Percentiles rank a stretch among this genome's conserved stretches.
Conservation (phyloP, 257 asterid species). For the Linaria vulgaris region DNA sequence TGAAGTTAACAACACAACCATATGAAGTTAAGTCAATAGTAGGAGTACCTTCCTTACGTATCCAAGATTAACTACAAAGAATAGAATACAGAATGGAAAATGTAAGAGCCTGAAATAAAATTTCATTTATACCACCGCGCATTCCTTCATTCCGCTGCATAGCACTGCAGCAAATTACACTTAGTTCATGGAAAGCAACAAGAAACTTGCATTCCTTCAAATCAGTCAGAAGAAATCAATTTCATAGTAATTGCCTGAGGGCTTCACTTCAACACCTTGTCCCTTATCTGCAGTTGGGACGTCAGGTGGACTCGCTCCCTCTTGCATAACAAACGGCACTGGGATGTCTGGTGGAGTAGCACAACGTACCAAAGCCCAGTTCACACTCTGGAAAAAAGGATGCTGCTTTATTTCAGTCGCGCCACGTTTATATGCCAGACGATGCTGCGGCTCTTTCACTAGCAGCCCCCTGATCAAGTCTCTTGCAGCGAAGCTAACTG, state of each 20-base stretch:
- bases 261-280: conserved; percentile 55
- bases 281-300: conserved; percentile 24
- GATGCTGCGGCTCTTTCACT: conserved; percentile 62
- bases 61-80: too few species aligned
- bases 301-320: conserved; percentile 10
- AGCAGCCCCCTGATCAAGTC: conserved; percentile 57
- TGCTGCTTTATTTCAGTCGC: conserved; percentile 67
- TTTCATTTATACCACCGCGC: too few species aligned
- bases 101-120: too few species aligned
- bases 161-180: conserved; percentile 35
- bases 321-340: conserved; percentile 27
- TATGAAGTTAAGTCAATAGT: too few species aligned
- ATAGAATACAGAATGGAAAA: too few species aligned
- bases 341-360: conserved; percentile 64
- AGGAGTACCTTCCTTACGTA: too few species aligned
- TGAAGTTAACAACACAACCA: too few species aligned
- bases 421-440: conserved; percentile 61
- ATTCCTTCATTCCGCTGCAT: too few species aligned
- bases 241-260: conserved; percentile 60
- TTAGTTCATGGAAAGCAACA: conserved; percentile 25
- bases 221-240: conserved; percentile 48
- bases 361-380: conserved; percentile 59
- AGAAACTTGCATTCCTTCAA: conserved; percentile 20
- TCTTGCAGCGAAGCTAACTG: conserved; percentile 55
- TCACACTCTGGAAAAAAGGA: conserved; percentile 61